Conservation (phyloP, 768 basidiomycete species). For the Leucocoprinus birnbaumii region DNA sequence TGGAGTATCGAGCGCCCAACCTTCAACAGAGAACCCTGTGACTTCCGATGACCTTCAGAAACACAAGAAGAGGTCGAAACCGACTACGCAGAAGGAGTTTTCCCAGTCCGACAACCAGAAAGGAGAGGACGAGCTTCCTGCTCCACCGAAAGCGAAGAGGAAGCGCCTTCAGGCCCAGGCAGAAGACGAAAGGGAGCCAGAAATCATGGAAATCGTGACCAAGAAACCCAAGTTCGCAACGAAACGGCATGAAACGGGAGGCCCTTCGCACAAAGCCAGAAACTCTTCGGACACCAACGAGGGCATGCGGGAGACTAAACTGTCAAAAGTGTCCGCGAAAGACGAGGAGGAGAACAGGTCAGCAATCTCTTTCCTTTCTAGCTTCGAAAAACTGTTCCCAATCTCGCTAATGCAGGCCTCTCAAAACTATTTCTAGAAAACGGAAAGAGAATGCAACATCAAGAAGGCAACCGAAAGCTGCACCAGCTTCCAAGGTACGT, state of each 20-base stretch:
- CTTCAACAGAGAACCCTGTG: not conserved
- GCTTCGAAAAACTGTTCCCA: not conserved
- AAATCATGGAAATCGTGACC: not conserved
- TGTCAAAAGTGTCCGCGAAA: slow-evolving; percentile 12
- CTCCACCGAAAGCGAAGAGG: not conserved
- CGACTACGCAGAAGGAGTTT: not conserved
- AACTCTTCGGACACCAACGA: not conserved
- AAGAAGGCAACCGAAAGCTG: not conserved
- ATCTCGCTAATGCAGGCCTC: not conserved
- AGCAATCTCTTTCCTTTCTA: not conserved
- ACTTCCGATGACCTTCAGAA: not conserved
- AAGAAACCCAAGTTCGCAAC: not conserved
- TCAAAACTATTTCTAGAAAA: slow-evolving; percentile 21
- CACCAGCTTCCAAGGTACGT: slow-evolving; percentile 1
- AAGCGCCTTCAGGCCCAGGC: not conserved
- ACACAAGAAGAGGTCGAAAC: not conserved
- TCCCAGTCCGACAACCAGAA: not conserved
- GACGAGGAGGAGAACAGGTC: slow-evolving; percentile 17
- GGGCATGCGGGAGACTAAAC: not conserved
- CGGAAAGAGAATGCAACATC: slow-evolving; percentile 31
- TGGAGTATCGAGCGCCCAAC: not conserved
- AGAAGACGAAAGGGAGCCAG: not conserved
- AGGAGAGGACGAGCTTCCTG: not conserved
- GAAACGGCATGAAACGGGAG: not conserved
- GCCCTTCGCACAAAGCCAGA: not conserved